These are phyloP conservation scores for Plasmodium billcollinsi DNA, from an alignment of 169 alveolate species.

Conservation along the genomic window DNA sequence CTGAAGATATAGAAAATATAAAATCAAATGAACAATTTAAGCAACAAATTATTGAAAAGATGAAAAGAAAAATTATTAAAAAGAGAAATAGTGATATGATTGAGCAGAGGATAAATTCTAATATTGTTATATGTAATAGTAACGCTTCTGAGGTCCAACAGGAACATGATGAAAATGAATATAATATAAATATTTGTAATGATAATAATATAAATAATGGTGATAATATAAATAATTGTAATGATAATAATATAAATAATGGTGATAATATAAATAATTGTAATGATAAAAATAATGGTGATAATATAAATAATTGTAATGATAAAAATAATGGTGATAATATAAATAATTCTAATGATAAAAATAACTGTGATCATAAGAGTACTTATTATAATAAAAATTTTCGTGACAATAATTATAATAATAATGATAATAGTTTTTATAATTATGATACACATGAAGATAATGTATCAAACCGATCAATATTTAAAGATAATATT, in stretches of 20 bases:
- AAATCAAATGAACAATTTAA: constrained; percentile 43
- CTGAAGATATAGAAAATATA: constrained; percentile 49
- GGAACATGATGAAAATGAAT: constrained; percentile 9
- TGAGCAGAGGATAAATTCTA: constrained; percentile 41
- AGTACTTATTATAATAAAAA: constrained; percentile 12
- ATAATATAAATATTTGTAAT: not conserved
- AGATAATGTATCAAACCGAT: not conserved
- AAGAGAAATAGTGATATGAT: constrained; percentile 59
- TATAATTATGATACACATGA: not conserved
- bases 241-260: constrained; percentile 9
- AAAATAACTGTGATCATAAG: not conserved
- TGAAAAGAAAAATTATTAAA: constrained; percentile 36
- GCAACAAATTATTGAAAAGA: constrained; percentile 27
- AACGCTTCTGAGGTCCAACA: constrained; percentile 4
- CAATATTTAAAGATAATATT: constrained; percentile 6
- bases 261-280: not conserved
- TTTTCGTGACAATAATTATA: not conserved
- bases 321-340: constrained; percentile 1
- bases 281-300: not conserved
- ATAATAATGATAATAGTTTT: not conserved
- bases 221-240: not conserved
- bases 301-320: not conserved
- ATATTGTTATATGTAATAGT: constrained; percentile 48
- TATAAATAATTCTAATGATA: constrained; percentile 9
- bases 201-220: not conserved